Evolutionary conservation across 1,139 yeast species (phyloP).

Genomic region (Kazachstania sp.): DNA sequence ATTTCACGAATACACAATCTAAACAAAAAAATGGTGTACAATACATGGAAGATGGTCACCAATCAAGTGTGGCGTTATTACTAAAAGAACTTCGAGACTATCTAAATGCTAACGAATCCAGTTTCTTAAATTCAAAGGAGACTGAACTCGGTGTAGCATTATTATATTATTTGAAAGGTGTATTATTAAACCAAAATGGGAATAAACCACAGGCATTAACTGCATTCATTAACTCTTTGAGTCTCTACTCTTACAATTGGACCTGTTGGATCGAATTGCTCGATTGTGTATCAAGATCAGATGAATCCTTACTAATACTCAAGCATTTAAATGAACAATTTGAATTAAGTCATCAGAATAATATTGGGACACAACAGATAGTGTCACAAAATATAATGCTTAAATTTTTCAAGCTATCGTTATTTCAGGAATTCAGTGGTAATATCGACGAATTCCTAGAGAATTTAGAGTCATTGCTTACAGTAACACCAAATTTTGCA

Average conservation of each 20-base stretch:
- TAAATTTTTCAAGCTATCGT: slow-evolving; percentile 59
- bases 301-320: slow-evolving; percentile 48
- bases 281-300: slow-evolving; percentile 53
- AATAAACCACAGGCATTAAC: slow-evolving; percentile 52
- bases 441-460: slow-evolving; percentile 45
- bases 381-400: slow-evolving; percentile 42
- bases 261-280: slow-evolving; percentile 84
- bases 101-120: slow-evolving; percentile 23
- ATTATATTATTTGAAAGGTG: slow-evolving; percentile 60
- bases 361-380: slow-evolving; percentile 14
- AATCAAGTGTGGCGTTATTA: slow-evolving; percentile 18
- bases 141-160: slow-evolving; percentile 32
- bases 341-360: slow-evolving; percentile 13
- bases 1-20: not conserved
- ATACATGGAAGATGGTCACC: slow-evolving; percentile 19
- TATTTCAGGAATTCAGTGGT: slow-evolving; percentile 76
- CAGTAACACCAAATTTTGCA: slow-evolving; percentile 60
- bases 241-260: slow-evolving; percentile 79
- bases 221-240: slow-evolving; percentile 46
- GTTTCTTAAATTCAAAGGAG: slow-evolving; percentile 28
- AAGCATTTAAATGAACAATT: slow-evolving; percentile 34
- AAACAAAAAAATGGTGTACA: slow-evolving; percentile 1
- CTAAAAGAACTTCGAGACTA: slow-evolving; percentile 39
- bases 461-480: slow-evolving; percentile 41
- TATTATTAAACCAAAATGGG: slow-evolving; percentile 55